These are phyloP conservation scores for Colletotrichum agaves DNA, from an alignment of 2,329 filamentous ascomycete genomes.

Conservation along the genomic window DNA sequence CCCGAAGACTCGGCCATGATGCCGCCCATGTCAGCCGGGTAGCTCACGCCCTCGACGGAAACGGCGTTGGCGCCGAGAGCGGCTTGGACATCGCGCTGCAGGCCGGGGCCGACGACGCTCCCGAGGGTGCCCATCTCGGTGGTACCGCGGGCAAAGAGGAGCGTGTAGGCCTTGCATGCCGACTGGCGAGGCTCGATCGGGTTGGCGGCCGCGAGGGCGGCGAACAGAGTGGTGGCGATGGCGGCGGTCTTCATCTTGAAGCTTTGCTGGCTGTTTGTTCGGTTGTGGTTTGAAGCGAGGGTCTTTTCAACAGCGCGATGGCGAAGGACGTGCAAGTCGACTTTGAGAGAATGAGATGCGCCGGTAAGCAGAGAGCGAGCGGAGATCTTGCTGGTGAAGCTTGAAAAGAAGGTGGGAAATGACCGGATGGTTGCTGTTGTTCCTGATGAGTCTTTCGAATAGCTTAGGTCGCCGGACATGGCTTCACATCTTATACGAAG, in stretches of 20 bases:
- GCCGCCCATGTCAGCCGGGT: conserved; percentile 56
- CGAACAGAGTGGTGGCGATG: conserved; percentile 42
- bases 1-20: conserved; percentile 56
- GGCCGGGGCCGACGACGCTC: conserved; percentile 58
- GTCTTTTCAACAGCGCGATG: conserved; percentile 12
- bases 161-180: conserved; percentile 57
- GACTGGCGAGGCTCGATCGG: conserved; percentile 33
- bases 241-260: conserved; percentile 49
- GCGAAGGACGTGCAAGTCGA: background rate
- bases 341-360: conserved; percentile 1
- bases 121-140: conserved; percentile 64
- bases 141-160: conserved; percentile 67
- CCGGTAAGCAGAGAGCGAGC: background rate
- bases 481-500: conserved; percentile 20
- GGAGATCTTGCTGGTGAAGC: background rate
- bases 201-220: conserved; percentile 41
- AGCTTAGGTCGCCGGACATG: background rate
- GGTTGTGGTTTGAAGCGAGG: background rate
- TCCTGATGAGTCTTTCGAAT: background rate
- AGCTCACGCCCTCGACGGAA: conserved; percentile 64
- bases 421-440: conserved; percentile 2
- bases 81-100: conserved; percentile 56
- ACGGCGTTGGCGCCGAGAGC: conserved; percentile 56
- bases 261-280: background rate
- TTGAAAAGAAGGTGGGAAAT: background rate